A percentile compares a stretch with the other conserved stretches of the same genome.
Evolutionary conservation across 2,329 filamentous ascomycete species (phyloP).

Genomic region (Cercospora zeae-maydis): DNA sequence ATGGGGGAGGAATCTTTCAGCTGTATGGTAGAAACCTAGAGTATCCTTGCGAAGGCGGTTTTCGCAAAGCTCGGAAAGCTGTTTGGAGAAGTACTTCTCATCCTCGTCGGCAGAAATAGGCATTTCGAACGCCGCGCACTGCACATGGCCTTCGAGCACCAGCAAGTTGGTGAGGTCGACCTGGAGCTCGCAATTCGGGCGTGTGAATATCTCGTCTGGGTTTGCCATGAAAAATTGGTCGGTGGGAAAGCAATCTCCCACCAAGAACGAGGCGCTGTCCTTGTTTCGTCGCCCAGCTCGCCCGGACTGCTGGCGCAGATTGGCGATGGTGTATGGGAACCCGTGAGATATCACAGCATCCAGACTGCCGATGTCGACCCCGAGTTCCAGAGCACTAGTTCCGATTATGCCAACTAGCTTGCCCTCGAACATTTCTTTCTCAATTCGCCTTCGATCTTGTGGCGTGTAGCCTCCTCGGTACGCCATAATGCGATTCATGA

Average conservation of each 20-base stretch:
- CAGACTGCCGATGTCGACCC: slow-evolving; percentile 89
- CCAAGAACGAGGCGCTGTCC: slow-evolving; percentile 83
- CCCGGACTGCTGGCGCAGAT: slow-evolving; percentile 89
- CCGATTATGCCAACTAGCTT: slow-evolving; percentile 90
- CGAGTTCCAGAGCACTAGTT: slow-evolving; percentile 87
- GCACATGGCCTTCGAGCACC: slow-evolving; percentile 86
- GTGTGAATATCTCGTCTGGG: slow-evolving; percentile 87
- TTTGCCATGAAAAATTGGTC: slow-evolving; percentile 98
- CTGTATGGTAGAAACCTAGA: slow-evolving; percentile 83
- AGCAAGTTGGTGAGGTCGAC: slow-evolving; percentile 91
- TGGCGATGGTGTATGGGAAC: slow-evolving; percentile 93
- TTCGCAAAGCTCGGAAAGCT: slow-evolving; percentile 66
- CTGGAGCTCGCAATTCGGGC: slow-evolving; percentile 82
- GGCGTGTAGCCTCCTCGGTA: slow-evolving; percentile 94
- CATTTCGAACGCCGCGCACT: slow-evolving; percentile 94
- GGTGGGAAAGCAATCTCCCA: slow-evolving; percentile 83
- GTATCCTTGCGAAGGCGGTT: slow-evolving; percentile 72
- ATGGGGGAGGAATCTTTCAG: slow-evolving; percentile 78
- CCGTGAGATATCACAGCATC: slow-evolving; percentile 93
- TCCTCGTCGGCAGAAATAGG: slow-evolving; percentile 79
- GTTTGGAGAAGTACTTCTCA: slow-evolving; percentile 70
- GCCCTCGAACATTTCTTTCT: slow-evolving; percentile 95
- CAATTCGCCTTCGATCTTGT: slow-evolving; percentile 81
- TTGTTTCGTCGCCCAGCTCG: slow-evolving; percentile 88
- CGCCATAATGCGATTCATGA: slow-evolving; percentile 79